Evolutionary conservation across 345 rosid genomes (phyloP), one percentile per base, ranked within the genome.

Genomic region (Linum lewisii): DNA sequence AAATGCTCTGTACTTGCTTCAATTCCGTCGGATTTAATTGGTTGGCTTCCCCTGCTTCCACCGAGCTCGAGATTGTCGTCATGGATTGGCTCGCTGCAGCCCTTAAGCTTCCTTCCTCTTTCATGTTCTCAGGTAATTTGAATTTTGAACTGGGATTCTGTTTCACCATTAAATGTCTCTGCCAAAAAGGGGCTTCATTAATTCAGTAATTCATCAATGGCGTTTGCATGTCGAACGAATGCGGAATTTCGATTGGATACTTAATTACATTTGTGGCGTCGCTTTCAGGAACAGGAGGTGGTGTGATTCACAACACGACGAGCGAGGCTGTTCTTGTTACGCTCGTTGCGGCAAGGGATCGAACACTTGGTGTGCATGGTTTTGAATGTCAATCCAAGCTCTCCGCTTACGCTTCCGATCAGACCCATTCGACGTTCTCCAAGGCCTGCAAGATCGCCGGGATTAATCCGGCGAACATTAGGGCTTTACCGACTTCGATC

Each of bases 11-110:
- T 60, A 63, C 78, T 6, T 51, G 76, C 63, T 74, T 77, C 23
- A 77, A 77, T 50, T 38, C 78, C 3, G 81, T 68, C 14, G 78
- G 78, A 10, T 77, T 77, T 51, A 74, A 69, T 24, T 77, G 81
- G 81, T 66, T 74, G 13, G 73, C 81, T 52, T 68, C 81, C 0
- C 77, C 78, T 0, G 77, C 82, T 7, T 69, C 77, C 4, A 78
- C 78, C 20, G 77, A 74, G 70, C 78, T 74, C 14, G 76, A 78
- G 63, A 71, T 78, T 66, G 65, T 74, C n/a, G 79, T 78, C 58
- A 56, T 68, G 64, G 82, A 74, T 32, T 78, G 79, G 82, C 71
- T 78, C 24, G 79, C 72, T 14, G 34, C 51, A 22, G 63, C 69
- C 70, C 74, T 78, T 54, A 61, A 72, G 60, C 79, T 78, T 0